Conservation (phyloP, 371 early-diverging fungal species). For the Batkoa obscura region DNA sequence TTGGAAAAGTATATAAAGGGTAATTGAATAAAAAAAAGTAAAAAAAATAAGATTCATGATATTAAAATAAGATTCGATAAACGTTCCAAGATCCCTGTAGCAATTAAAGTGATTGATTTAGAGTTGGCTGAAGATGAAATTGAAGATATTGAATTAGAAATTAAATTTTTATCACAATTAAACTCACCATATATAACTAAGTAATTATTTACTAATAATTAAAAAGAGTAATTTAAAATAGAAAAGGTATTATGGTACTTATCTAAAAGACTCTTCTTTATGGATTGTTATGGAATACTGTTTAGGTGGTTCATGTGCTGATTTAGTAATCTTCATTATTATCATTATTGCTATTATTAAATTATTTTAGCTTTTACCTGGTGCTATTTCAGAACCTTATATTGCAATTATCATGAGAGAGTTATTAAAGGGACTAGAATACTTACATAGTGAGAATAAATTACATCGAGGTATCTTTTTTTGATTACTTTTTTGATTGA, state of each 20-base stretch:
- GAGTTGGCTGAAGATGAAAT: constrained; percentile 77
- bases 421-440: constrained; percentile 76
- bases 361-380: constrained; percentile 50
- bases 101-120: constrained; percentile 83
- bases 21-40: constrained; percentile 15
- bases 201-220: no score
- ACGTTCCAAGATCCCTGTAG: constrained; percentile 55
- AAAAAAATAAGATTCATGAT: neutral
- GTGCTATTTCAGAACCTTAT: constrained; percentile 60
- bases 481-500: neutral
- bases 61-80: constrained; percentile 37
- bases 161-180: no score
- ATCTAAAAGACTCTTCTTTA: constrained; percentile 53
- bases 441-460: constrained; percentile 83
- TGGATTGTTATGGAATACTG: constrained; percentile 96
- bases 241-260: constrained; percentile 53
- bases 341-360: constrained; percentile 32
- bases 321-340: constrained; percentile 42
- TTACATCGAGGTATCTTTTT: constrained; percentile 62
- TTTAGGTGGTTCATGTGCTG: constrained; percentile 77
- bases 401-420: constrained; percentile 87
- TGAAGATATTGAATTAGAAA: no score
- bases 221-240: no score
- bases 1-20: constrained; percentile 84
- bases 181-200: no score